Percentiles rank a stretch among this genome's conserved stretches.
Evolutionary conservation across 768 basidiomycete species (phyloP).

Genomic region (Macrolepiota fuliginosa): DNA sequence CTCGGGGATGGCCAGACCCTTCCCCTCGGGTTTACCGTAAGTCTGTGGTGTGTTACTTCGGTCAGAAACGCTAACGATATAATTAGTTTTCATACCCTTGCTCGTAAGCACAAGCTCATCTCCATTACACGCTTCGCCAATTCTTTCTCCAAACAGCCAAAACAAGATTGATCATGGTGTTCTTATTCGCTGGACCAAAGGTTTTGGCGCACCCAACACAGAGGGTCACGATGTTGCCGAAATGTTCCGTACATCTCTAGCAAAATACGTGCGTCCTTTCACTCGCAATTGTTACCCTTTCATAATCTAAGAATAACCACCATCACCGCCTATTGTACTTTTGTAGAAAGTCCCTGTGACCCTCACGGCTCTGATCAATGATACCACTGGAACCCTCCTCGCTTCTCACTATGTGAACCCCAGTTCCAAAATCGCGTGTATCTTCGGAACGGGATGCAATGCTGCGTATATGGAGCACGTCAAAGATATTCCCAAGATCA

Average conservation of each 20-base stretch:
- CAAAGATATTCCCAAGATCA: conserved; percentile 82
- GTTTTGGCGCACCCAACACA: conserved; percentile 88
- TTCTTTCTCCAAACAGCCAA: conserved; percentile 54
- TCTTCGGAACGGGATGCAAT: conserved; percentile 98
- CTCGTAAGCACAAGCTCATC: conserved; percentile 50
- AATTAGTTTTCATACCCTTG: conserved; percentile 92
- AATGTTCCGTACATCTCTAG: conserved; percentile 86
- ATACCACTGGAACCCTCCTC: conserved; percentile 97
- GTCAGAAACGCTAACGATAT: conserved; percentile 11
- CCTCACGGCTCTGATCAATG: conserved; percentile 90
- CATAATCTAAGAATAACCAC: neutral
- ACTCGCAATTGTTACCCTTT: neutral
- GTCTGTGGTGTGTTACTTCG: conserved; percentile 27
- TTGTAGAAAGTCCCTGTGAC: conserved; percentile 76
- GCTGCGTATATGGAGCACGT: conserved; percentile 97
- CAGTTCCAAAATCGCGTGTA: conserved; percentile 87
- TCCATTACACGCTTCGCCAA: neutral
- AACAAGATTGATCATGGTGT: conserved; percentile 89
- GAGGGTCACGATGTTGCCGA: conserved; percentile 91
- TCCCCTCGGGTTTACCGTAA: conserved; percentile 90
- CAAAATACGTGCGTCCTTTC: conserved; percentile 58
- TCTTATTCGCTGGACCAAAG: conserved; percentile 99
- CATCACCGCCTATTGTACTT: neutral
- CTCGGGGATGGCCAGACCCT: conserved; percentile 55
- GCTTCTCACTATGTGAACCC: conserved; percentile 96